Percentiles rank a stretch among this genome's conserved stretches.
Conservation (phyloP, 352 stramenopile species). For the Thalassiosira hispida region DNA sequence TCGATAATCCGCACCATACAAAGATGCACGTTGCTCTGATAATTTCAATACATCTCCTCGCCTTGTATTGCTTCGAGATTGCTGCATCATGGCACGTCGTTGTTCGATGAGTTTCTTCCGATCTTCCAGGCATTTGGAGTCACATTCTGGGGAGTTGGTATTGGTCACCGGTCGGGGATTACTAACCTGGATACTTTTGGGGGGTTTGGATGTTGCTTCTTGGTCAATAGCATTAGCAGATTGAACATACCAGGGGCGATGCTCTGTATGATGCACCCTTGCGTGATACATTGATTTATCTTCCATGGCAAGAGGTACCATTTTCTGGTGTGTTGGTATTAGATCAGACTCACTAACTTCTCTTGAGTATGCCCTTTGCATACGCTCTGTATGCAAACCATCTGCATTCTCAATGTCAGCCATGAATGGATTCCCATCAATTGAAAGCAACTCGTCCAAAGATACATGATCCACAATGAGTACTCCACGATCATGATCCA, state of each 20-base stretch:
- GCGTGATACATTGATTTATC: background rate
- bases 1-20: slow-evolving; percentile 47
- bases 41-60: slow-evolving; percentile 56
- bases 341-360: slow-evolving; percentile 35
- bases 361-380: slow-evolving; percentile 37
- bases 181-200: too few relatives aligned
- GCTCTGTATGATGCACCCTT: slow-evolving; percentile 11
- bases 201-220: too few relatives aligned
- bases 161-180: background rate
- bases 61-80: slow-evolving; percentile 53
- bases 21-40: slow-evolving; percentile 41
- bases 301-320: slow-evolving; percentile 13
- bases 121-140: slow-evolving; percentile 34
- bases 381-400: slow-evolving; percentile 25
- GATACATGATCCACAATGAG: slow-evolving; percentile 81
- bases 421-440: slow-evolving; percentile 33
- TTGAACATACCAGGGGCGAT: slow-evolving; percentile 21
- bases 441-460: slow-evolving; percentile 60
- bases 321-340: slow-evolving; percentile 2
- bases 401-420: slow-evolving; percentile 45
- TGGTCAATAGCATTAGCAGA: slow-evolving; percentile 32
- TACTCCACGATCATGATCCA: slow-evolving; percentile 83
- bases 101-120: slow-evolving; percentile 26
- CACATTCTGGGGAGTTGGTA: slow-evolving; percentile 9
- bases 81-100: slow-evolving; percentile 54